These are phyloP conservation scores for Anisodus tanguticus DNA, from an alignment of 257 asterid species.

Conservation along the genomic window DNA sequence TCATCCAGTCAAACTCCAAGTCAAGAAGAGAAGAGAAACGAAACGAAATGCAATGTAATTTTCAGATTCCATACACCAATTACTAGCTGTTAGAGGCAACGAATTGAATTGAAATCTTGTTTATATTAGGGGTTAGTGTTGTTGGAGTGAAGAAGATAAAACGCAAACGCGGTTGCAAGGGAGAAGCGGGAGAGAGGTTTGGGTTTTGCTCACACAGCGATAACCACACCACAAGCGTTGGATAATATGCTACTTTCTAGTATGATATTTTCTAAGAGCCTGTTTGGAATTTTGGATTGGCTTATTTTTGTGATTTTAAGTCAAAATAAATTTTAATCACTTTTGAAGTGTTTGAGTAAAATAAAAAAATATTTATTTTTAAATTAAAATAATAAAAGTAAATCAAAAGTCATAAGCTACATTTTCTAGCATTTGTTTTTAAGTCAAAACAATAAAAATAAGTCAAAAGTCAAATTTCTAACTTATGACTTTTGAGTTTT, in stretches of 20 bases:
- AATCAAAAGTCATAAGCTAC: no score
- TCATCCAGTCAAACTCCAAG: slow-evolving; percentile 70
- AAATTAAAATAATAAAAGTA: no score
- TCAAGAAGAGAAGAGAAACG: slow-evolving; percentile 16
- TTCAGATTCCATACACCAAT: slow-evolving; percentile 33
- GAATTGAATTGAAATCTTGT: neutral
- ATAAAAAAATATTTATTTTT: no score
- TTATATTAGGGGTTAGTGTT: neutral
- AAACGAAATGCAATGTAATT: neutral
- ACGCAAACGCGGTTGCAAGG: slow-evolving; percentile 26
- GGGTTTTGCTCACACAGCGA: neutral
- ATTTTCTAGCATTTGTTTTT: no score
- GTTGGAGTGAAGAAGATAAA: slow-evolving; percentile 17
- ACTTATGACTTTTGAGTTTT: no score
- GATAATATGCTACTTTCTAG: neutral
- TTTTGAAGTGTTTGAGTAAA: no score
- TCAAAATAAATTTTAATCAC: no score
- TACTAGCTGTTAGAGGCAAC: neutral
- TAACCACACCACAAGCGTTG: slow-evolving; percentile 7
- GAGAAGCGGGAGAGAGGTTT: slow-evolving; percentile 6
- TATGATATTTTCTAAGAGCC: neutral
- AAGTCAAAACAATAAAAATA: no score
- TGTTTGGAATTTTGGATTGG: neutral
- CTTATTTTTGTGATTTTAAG: no score
- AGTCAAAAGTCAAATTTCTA: no score